Conservation (phyloP, 2,329 filamentous ascomycete species). For the Epichloe bromicola region DNA sequence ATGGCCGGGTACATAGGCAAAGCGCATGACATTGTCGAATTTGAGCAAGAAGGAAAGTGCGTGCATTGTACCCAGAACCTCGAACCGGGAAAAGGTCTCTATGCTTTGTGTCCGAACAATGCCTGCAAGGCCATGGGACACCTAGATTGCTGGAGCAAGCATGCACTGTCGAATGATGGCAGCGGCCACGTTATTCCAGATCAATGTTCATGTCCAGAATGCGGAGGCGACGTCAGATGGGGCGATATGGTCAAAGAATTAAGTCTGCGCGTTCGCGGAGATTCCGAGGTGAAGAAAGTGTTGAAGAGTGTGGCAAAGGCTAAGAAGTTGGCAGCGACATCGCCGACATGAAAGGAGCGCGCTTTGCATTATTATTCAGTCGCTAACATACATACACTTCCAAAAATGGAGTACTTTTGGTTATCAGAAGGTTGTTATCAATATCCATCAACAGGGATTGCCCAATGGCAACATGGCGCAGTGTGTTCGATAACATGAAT, state of each 20-base stretch:
- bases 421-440: not conserved
- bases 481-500: too few relatives aligned
- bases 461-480: not conserved
- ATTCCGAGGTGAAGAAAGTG: constrained; percentile 56
- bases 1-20: constrained; percentile 43
- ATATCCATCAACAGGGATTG: not conserved
- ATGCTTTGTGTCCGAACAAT: constrained; percentile 41
- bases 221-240: constrained; percentile 53
- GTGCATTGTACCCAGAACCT: constrained; percentile 37
- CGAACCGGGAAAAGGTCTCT: constrained; percentile 34
- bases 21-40: constrained; percentile 37
- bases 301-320: constrained; percentile 37
- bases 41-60: constrained; percentile 43
- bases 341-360: not conserved
- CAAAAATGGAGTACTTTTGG: too few relatives aligned
- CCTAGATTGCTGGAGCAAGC: constrained; percentile 43
- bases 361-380: too few relatives aligned
- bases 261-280: constrained; percentile 57
- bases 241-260: constrained; percentile 70
- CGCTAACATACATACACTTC: too few relatives aligned
- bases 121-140: constrained; percentile 46
- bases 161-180: constrained; percentile 29
- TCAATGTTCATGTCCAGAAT: constrained; percentile 58
- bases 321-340: constrained; percentile 10
- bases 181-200: constrained; percentile 48